Percentiles rank a stretch among this genome's conserved stretches.
Evolutionary conservation across 257 asterid genomes (phyloP).

Genomic region (Coffea canephora): DNA sequence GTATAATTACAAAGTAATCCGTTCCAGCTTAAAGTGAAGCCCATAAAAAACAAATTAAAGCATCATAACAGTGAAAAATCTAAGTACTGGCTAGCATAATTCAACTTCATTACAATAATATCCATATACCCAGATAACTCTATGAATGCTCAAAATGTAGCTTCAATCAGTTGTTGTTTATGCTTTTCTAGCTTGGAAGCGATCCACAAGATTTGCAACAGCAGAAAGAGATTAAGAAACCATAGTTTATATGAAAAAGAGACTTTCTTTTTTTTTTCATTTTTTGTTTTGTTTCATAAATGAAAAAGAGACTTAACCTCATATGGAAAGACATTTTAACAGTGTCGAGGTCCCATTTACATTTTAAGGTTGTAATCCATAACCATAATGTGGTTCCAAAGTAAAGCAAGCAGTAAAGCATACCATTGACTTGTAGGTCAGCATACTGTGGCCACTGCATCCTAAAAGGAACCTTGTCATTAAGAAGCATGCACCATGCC

Average conservation of each 20-base stretch:
- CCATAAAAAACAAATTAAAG: neutral
- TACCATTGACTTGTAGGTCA: slow-evolving; percentile 93
- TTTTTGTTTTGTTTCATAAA: no score
- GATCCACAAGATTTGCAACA: neutral
- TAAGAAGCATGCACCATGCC: slow-evolving; percentile 98
- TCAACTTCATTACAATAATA: neutral
- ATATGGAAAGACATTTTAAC: neutral
- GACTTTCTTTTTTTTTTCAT: no score
- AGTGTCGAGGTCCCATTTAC: neutral
- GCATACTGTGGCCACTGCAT: slow-evolving; percentile 98
- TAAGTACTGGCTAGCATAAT: no score
- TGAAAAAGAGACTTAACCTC: neutral
- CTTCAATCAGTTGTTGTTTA: neutral
- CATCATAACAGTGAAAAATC: neutral
- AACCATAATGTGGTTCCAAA: slow-evolving; percentile 11
- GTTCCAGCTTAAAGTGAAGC: neutral
- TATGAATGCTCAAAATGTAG: neutral
- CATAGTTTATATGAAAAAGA: neutral
- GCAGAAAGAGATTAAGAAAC: neutral
- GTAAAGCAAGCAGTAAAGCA: slow-evolving; percentile 17
- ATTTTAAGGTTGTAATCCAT: neutral
- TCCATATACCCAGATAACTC: neutral
- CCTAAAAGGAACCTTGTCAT: slow-evolving; percentile 88
- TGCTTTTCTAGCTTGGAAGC: neutral
- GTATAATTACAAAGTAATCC: slow-evolving; percentile 23